phyloP scores from a whole-genome alignment of 768 basidiomycete genomes.

The Chiua virens region DNA sequence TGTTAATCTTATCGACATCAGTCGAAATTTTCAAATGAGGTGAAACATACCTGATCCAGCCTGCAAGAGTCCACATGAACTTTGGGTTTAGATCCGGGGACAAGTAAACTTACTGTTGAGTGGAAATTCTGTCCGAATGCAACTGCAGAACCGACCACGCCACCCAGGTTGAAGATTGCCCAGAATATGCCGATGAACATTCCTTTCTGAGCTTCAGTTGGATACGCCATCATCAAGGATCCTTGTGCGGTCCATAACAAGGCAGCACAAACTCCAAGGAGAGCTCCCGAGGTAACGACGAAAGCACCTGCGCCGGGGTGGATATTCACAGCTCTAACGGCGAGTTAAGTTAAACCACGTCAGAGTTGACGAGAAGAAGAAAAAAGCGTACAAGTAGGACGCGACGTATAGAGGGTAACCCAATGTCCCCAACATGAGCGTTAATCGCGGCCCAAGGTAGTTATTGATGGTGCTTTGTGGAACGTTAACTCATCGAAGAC shows the following conservation, averaged over 20 bases:
- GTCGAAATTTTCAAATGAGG: background rate
- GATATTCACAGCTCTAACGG: constrained; percentile 43
- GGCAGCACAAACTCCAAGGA: constrained; percentile 52
- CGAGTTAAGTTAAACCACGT: background rate
- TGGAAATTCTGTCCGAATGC: constrained; percentile 72
- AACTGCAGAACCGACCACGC: constrained; percentile 76
- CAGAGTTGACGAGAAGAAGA: background rate
- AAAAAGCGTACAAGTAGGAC: constrained; percentile 39
- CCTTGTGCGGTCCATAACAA: constrained; percentile 57
- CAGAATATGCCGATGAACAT: constrained; percentile 52
- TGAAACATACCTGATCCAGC: constrained; percentile 27
- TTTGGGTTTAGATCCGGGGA: background rate
- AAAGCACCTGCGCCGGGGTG: constrained; percentile 44
- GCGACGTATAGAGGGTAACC: constrained; percentile 55
- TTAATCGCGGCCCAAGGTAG: constrained; percentile 50
- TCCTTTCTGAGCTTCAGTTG: constrained; percentile 57
- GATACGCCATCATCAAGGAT: constrained; percentile 55
- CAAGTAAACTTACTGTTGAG: constrained; percentile 44
- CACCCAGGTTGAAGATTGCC: constrained; percentile 79
- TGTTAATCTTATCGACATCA: constrained; percentile 17
- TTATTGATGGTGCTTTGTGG: constrained; percentile 69
- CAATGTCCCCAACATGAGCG: constrained; percentile 49
- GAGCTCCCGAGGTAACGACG: constrained; percentile 46
- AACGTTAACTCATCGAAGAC: background rate
- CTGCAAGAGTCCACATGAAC: constrained; percentile 12